Conservation (phyloP, 768 basidiomycete species). For the Agaricus subrufescens region DNA sequence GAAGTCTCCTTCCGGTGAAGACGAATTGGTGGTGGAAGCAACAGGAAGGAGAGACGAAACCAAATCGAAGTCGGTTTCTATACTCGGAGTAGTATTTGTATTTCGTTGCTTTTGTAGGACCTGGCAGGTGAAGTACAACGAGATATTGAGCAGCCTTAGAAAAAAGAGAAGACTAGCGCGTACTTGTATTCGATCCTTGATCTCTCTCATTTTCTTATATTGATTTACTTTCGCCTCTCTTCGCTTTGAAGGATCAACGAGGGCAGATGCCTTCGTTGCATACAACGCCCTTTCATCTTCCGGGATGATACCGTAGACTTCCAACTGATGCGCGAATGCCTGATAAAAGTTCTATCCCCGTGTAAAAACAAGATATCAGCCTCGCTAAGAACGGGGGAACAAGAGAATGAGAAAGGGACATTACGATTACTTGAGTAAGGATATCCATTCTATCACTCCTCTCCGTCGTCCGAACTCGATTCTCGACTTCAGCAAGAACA, state of each 20-base stretch:
- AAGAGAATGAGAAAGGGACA: constrained; percentile 15
- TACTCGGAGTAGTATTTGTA: constrained; percentile 26
- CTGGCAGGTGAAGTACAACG: constrained; percentile 23
- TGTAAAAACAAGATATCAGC: not conserved
- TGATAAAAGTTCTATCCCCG: constrained; percentile 40
- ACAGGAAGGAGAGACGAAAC: constrained; percentile 57
- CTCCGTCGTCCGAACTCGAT: constrained; percentile 51
- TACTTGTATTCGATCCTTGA: constrained; percentile 69
- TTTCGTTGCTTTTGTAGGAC: constrained; percentile 50
- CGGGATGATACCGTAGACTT: constrained; percentile 64
- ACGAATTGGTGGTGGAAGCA: constrained; percentile 7
- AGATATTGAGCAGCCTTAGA: not conserved
- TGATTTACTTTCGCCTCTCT: constrained; percentile 90
- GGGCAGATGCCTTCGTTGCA: constrained; percentile 38
- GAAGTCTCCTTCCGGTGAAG: constrained; percentile 27
- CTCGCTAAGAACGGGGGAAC: not conserved
- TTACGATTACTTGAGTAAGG: constrained; percentile 55
- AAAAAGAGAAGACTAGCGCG: not conserved
- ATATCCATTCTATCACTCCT: constrained; percentile 51
- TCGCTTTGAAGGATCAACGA: constrained; percentile 62
- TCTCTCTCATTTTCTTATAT: constrained; percentile 80
- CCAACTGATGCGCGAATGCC: constrained; percentile 45
- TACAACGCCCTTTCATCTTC: constrained; percentile 55
- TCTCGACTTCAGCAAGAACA: constrained; percentile 59
- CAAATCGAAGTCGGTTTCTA: constrained; percentile 54